Base-by-base conservation (phyloP, 352 stramenopile species). In the Saprolegnia diclina region DNA sequence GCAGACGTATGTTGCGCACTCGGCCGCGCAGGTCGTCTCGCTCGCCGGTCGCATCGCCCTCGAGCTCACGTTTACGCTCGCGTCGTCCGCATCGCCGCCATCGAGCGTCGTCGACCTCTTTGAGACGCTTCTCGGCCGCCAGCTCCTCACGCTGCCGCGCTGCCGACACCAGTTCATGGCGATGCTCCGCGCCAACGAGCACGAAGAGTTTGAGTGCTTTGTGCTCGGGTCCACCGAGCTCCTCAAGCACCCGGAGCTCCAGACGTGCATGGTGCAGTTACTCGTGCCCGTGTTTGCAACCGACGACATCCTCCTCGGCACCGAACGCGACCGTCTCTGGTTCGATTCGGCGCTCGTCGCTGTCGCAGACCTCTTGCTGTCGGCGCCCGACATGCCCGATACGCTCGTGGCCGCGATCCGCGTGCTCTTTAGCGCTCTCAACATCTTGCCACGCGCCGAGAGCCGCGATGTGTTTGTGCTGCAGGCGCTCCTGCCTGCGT, bases 31-130 rank as follows among this genome's bases (percentile, higher is more conserved):
- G 62, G 3, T 89, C 44, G 78, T 86, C 29, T 80, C 81, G 14
- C 56, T 85, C 1, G 72, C 71, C 22, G 83, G 90, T 67, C 81
- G 79, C 62, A 87, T 76, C 22, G 80, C 85, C 18, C 26, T 91
- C 11, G 85, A 90, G 64, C 77, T 93, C 64, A 78, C 40, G 11
- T 55, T 65, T 5, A 65, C 65, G 10, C 46, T 71, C 10, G 53
- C 32, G 21, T 19, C 40, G 9, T 11, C 19, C 16, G 7, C 37
- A 5, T 35, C 46, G 0, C 52, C 52, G 13, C 13, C 52, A 59
- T 18, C 52, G 24, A n/a, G 18, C 13, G 11, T 59, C 11, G 13
- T 24, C 11, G 13, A 16, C 3, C 52, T 59, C 52, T 40, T 61
- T 11, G 45, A 54, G 14, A 35, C 38, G 53, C 35, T 69, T 19